These are phyloP conservation scores for Boletus reticuloceps DNA, from an alignment of 768 basidiomycete species.

Conservation along the genomic window DNA sequence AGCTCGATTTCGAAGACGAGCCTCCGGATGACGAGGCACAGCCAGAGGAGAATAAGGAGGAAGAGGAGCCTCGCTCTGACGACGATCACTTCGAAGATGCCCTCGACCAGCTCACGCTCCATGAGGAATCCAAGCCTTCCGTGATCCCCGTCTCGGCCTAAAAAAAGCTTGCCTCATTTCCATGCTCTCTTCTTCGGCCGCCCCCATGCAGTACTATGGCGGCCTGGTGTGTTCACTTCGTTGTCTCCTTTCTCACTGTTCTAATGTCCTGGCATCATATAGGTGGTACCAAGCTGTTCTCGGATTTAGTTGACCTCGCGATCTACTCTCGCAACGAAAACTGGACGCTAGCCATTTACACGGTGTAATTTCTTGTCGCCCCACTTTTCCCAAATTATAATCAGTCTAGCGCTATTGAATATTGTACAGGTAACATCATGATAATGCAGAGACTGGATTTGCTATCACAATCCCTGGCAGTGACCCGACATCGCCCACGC, in stretches of 20 bases:
- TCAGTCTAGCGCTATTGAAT: not conserved
- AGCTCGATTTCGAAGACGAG: slow-evolving; percentile 88
- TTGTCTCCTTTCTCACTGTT: too few species aligned
- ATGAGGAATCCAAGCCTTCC: slow-evolving; percentile 8
- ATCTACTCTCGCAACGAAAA: not conserved
- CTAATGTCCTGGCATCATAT: too few species aligned
- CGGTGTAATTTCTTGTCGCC: not conserved
- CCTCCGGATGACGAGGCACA: slow-evolving; percentile 47
- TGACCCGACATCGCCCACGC: too few species aligned
- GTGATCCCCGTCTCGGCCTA: slow-evolving; percentile 20
- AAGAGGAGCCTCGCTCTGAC: slow-evolving; percentile 36
- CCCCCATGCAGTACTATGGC: too few species aligned
- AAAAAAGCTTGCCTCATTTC: not conserved
- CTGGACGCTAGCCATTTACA: not conserved
- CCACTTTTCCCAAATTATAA: not conserved
- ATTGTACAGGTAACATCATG: not conserved
- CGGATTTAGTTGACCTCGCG: not conserved
- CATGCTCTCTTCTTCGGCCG: not conserved
- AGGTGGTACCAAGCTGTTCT: too few species aligned
- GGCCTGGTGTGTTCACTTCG: slow-evolving; percentile 2
- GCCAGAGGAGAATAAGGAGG: slow-evolving; percentile 26
- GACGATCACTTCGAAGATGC: slow-evolving; percentile 61
- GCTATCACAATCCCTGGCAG: too few species aligned
- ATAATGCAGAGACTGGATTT: not conserved
- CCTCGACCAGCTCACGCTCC: slow-evolving; percentile 53